Base-by-base conservation (phyloP, 768 basidiomycete genomes). In the Omphalotus guepiniiformis region DNA sequence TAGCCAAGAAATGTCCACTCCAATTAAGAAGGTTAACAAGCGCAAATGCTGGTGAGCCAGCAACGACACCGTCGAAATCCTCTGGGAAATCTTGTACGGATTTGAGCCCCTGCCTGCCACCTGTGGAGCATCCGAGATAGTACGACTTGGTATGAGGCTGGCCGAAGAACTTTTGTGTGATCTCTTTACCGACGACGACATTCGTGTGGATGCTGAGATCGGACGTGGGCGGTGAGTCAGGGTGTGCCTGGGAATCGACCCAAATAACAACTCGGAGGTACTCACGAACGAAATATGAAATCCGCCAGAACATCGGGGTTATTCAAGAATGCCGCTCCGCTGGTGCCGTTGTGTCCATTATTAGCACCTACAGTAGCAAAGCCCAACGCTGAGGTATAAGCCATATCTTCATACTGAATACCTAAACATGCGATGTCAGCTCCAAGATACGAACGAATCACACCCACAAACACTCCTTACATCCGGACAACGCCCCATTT, bases 31-130 rank as follows among this genome's bases (percentile, higher is more conserved):
- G 18, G n/a, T 23, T 23, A 29, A 21, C 42, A 19, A 42, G 30
- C 5, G 15, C 39, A 13, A 42, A 50, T 11, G 54, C 57, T 12
- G 59, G 59, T 19, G 57, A 22, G 4, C 59, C 59, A 23, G 58
- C 54, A 22, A 60, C 48, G 19, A 58, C 42, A 30, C 55, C 59
- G 43, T 58, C 55, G 37, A 60, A 60, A 47, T 60, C 57, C 7
- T 55, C 53, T 3, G 59, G 59, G 27, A 51, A 58, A 13, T 51
- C 38, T 36, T 51, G 42, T n/a, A 52, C 52, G 6, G 53, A 50
- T 42, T 55, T 51, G n/a, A 55, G 37, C 13, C 53, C 59, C 47
- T 58, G 57, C 30, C 59, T 52, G 13, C 57, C 59, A 12, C 57
- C 59, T 3, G 50, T 55, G 2, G 55, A 57, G 48, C 59, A 60